phyloP scores from a whole-genome alignment of 768 basidiomycete species.

The Erythrobasidium yunnanense region DNA sequence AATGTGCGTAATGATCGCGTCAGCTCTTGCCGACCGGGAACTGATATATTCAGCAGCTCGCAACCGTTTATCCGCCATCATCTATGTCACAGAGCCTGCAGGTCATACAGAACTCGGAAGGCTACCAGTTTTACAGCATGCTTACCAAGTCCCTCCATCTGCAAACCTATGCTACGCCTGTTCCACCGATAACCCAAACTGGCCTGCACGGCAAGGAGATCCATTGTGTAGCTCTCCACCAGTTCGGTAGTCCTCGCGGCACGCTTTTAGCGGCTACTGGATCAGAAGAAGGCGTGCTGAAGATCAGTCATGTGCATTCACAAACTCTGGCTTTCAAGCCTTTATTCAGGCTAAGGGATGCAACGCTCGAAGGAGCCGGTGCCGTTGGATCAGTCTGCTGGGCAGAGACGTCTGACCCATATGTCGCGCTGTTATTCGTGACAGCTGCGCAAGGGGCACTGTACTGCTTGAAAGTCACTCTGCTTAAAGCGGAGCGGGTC shows the following conservation, averaged over 20 bases:
- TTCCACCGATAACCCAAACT: not conserved
- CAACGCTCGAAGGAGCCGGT: not conserved
- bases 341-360: not conserved
- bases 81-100: not conserved
- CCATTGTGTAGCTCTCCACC: not conserved
- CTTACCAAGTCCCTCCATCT: not conserved
- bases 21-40: not conserved
- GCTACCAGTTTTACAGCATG: constrained; percentile 10
- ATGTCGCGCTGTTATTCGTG: not conserved
- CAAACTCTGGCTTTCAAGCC: not conserved
- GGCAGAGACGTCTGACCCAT: not conserved
- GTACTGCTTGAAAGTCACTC: not conserved
- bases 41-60: not conserved
- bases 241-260: not conserved
- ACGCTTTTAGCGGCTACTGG: not conserved
- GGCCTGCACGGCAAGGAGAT: constrained; percentile 12
- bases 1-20: not conserved
- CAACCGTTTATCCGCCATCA: not conserved
- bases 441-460: constrained; percentile 5
- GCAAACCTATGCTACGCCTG: not conserved
- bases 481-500: not conserved
- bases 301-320: not conserved
- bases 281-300: not conserved
- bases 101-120: not conserved
- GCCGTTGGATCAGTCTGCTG: not conserved